Conservation (phyloP, 345 rosid genomes). For the Eutrema japonicum region DNA sequence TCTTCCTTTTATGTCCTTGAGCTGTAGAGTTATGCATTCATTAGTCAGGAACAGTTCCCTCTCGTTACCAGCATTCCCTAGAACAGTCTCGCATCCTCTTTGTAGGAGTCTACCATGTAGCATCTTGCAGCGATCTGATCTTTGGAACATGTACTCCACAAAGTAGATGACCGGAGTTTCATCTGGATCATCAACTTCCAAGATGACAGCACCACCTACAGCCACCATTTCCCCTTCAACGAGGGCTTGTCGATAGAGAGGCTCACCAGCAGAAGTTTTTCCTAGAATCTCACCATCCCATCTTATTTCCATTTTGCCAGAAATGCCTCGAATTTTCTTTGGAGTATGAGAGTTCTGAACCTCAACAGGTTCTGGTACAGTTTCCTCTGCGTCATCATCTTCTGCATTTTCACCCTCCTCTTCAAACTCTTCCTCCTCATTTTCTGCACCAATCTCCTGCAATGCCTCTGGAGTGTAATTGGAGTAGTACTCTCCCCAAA, state of each 20-base stretch:
- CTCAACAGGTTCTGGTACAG: constrained; percentile 36
- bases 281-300: constrained; percentile 60
- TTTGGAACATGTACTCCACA: constrained; percentile 72
- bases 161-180: constrained; percentile 55
- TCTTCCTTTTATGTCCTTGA: constrained; percentile 52
- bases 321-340: constrained; percentile 37
- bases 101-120: constrained; percentile 61
- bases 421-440: constrained; percentile 42
- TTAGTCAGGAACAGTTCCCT: constrained; percentile 67
- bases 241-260: constrained; percentile 57
- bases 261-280: constrained; percentile 49
- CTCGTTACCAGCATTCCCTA: constrained; percentile 61
- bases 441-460: constrained; percentile 42
- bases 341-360: constrained; percentile 37
- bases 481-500: constrained; percentile 86
- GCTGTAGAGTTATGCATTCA: constrained; percentile 53
- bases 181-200: constrained; percentile 39
- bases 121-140: constrained; percentile 52
- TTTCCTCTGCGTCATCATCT: constrained; percentile 52
- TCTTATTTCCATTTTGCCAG: constrained; percentile 47
- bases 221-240: constrained; percentile 52
- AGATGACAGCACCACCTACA: constrained; percentile 57
- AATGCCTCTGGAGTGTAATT: constrained; percentile 58
- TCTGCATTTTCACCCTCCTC: constrained; percentile 10
- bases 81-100: constrained; percentile 64